Base-by-base conservation (phyloP, 169 alveolate genomes). In the Cyclospora cayetanensis region DNA sequence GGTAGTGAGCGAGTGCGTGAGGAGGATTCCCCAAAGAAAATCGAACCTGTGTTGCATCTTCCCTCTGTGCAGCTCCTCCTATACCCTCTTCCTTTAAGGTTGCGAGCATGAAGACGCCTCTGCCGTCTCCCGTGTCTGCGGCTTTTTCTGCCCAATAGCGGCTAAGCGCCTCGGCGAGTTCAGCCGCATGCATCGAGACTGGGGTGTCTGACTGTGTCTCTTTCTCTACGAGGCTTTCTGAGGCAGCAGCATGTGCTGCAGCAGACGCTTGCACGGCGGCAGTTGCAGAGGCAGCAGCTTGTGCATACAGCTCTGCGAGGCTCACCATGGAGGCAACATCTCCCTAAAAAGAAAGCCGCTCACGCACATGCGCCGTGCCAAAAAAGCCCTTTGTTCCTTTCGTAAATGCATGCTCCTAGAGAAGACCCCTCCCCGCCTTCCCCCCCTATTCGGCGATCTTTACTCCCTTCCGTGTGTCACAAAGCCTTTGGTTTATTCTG, bases 51-150 rank as follows among this genome's bases (percentile, higher is more conserved):
- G 31, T 7, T 0, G 77, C 77, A 29, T 65, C 77, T 27, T 65
- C 42, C 31, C 37, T 65, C 15, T 65, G 77, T 20, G 27, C 18
- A 22, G 37, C n/a, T 5, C 77, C 77, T 22, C 77, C 77, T 4
- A 65, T 7, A 15, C 77, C 77, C 11, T 65, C 77, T 65, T 65
- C 77, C 15, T 65, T 65, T 0, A 65, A 11, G 20, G 0, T 65
- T 4, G 77, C 77, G 4, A 65, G 35, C 27, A 27, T 22, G 41
- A n/a, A 65, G 27, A 25, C 4, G 15, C 77, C 77, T 27, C 77
- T 65, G 53, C 50, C 84, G 52, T 34, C 84, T 34, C 29, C 50
- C 39, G 84, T 39, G 31, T 34, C 84, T 72, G 84, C 84, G 31
- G 84, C 55, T 37, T 15, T 72, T 29, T 34, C 84, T 34, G 84